phyloP scores from a whole-genome alignment of 1,284 basidiomycete genomes.

The Leccinum huronense region DNA sequence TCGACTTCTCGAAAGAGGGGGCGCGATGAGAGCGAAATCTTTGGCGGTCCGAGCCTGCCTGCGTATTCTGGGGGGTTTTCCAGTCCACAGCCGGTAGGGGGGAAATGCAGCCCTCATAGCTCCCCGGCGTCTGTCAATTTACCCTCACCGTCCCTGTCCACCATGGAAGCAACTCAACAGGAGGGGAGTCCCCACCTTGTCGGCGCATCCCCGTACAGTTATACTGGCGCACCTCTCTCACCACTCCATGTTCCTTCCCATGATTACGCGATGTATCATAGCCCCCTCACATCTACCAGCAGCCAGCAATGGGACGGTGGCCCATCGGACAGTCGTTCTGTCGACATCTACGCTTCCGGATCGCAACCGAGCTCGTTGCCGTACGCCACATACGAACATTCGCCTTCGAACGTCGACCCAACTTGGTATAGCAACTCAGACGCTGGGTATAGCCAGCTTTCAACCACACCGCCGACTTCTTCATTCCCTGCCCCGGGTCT shows the following conservation, averaged over 20 bases:
- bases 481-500: conserved; percentile 67
- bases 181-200: conserved; percentile 48
- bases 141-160: conserved; percentile 62
- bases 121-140: conserved; percentile 70
- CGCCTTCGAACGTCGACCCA: conserved; percentile 48
- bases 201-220: conserved; percentile 38
- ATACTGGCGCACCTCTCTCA: conserved; percentile 48
- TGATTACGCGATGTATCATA: conserved; percentile 53
- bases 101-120: conserved; percentile 60
- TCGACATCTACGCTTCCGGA: conserved; percentile 44
- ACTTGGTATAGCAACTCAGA: conserved; percentile 47
- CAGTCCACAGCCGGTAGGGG: conserved; percentile 47
- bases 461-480: conserved; percentile 55
- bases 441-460: conserved; percentile 43
- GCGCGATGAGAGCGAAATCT: conserved; percentile 58
- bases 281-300: conserved; percentile 39
- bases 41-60: conserved; percentile 36
- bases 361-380: conserved; percentile 39
- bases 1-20: conserved; percentile 72
- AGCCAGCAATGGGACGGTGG: conserved; percentile 47
- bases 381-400: conserved; percentile 40
- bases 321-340: conserved; percentile 36
- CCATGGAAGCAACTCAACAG: conserved; percentile 37
- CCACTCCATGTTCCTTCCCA: conserved; percentile 49
- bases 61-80: conserved; percentile 53